A percentile compares a stretch with the other conserved stretches of the same genome.
Conservation (phyloP, 441 rosid genomes). For the Pelargonium cotyledonis region DNA sequence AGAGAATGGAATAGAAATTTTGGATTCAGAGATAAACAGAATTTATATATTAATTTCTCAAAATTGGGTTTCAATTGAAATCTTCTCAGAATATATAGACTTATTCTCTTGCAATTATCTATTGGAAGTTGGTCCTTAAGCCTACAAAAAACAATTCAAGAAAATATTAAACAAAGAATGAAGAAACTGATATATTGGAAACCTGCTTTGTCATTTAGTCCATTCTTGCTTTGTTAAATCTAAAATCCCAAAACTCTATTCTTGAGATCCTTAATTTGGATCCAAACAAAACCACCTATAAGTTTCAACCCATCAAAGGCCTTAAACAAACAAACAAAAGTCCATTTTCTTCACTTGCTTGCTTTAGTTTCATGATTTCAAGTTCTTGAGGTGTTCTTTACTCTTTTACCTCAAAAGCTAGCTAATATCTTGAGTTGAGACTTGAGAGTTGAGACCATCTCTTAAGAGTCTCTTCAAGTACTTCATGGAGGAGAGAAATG, state of each 20-base stretch:
- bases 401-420: too few species aligned
- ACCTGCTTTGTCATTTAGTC: constrained; percentile 38
- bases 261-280: constrained; percentile 33
- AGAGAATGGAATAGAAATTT: constrained; percentile 32
- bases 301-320: neutral
- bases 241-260: constrained; percentile 2
- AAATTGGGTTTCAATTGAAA: constrained; percentile 14
- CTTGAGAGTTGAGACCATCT: too few species aligned
- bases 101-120: constrained; percentile 3
- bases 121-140: constrained; percentile 27
- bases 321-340: too few species aligned
- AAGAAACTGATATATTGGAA: constrained; percentile 18
- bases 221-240: constrained; percentile 8
- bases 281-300: constrained; percentile 19
- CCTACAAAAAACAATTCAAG: too few species aligned
- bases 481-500: constrained; percentile 50
- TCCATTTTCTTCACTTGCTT: too few species aligned
- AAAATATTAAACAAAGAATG: too few species aligned
- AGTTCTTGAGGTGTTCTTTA: too few species aligned
- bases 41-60: neutral
- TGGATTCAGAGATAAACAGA: constrained; percentile 20
- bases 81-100: neutral
- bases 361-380: too few species aligned
- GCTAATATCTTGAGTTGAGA: too few species aligned
- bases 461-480: too few species aligned